Conservation (phyloP, 495 filamentous ascomycete species). For the Podospora fimiseda region DNA sequence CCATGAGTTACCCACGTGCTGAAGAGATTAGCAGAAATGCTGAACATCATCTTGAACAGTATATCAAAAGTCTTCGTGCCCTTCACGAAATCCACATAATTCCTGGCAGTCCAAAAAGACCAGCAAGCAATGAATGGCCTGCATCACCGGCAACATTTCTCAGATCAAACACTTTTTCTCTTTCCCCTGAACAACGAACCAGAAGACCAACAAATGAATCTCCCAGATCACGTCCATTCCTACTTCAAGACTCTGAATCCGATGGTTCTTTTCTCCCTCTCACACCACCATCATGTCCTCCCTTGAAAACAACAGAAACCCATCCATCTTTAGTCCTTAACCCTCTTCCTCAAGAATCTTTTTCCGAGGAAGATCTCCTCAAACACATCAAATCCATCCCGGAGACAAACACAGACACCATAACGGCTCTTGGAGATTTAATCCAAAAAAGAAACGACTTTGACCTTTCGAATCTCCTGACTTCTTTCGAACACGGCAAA, state of each 20-base stretch:
- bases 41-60: slow-evolving; percentile 31
- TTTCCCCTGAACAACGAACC: not conserved
- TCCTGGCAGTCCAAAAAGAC: not conserved
- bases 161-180: slow-evolving; percentile 14
- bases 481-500: slow-evolving; percentile 14
- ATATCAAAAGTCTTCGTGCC: slow-evolving; percentile 27
- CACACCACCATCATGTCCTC: not conserved
- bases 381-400: slow-evolving; percentile 29
- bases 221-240: slow-evolving; percentile 6
- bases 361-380: slow-evolving; percentile 31
- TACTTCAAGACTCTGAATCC: slow-evolving; percentile 21
- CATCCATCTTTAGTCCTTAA: slow-evolving; percentile 18
- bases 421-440: slow-evolving; percentile 30
- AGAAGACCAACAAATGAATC: slow-evolving; percentile 10
- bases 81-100: slow-evolving; percentile 22
- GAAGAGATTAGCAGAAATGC: slow-evolving; percentile 33
- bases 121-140: slow-evolving; percentile 3
- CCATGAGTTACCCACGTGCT: not conserved
- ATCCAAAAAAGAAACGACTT: slow-evolving; percentile 31
- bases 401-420: slow-evolving; percentile 25
- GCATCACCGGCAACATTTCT: slow-evolving; percentile 7
- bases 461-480: slow-evolving; percentile 26
- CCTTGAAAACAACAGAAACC: not conserved
- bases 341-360: slow-evolving; percentile 18
- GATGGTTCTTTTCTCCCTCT: slow-evolving; percentile 24